phyloP scores from a whole-genome alignment of 805 yeast species.

The Myxozyma kluyveri region DNA sequence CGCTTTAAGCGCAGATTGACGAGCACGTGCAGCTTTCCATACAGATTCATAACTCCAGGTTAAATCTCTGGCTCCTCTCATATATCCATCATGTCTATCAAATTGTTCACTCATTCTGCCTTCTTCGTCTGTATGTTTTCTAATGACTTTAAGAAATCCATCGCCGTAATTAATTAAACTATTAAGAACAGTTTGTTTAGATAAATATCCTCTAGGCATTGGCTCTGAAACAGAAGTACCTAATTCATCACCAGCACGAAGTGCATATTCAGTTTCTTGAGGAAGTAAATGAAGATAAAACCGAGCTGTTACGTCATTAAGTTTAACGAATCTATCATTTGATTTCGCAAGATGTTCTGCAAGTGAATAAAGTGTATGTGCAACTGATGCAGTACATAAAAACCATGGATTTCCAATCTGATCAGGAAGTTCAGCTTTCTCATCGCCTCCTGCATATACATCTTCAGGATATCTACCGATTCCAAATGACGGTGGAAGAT shows the following conservation, averaged over 20 bases:
- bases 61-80: constrained; percentile 82
- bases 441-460: constrained; percentile 53
- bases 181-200: constrained; percentile 4
- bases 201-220: constrained; percentile 6
- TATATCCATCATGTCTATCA: constrained; percentile 71
- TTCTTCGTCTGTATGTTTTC: constrained; percentile 50
- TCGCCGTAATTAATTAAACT: constrained; percentile 42
- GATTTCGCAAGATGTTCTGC: constrained; percentile 34
- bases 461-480: constrained; percentile 94
- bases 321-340: constrained; percentile 9
- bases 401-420: constrained; percentile 95
- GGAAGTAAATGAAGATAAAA: constrained; percentile 26
- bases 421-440: constrained; percentile 42
- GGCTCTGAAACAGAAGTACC: constrained; percentile 2
- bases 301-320: constrained; percentile 22
- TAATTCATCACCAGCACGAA: constrained; percentile 3
- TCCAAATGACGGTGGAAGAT: constrained; percentile 51
- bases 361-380: constrained; percentile 36
- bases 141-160: constrained; percentile 48
- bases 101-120: constrained; percentile 89
- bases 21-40: constrained; percentile 56
- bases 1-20: constrained; percentile 13
- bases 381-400: constrained; percentile 45
- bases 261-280: constrained; percentile 12
- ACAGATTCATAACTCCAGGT: constrained; percentile 90